phyloP scores from a whole-genome alignment of 2,329 filamentous ascomycete genomes.

The Colletotrichum costaricense region DNA sequence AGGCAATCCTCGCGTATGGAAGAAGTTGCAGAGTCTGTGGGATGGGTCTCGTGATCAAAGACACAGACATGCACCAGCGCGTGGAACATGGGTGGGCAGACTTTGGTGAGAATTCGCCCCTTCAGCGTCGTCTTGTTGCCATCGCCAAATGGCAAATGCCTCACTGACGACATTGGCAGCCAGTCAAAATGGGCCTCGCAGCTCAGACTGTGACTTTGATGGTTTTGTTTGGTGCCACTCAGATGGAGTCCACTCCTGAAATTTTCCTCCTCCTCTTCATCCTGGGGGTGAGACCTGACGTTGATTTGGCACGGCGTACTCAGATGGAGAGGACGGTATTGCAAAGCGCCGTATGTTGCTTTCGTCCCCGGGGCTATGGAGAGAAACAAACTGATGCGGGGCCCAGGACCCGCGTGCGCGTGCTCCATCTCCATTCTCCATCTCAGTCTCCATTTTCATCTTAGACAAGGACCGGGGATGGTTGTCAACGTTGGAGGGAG shows the following conservation, averaged over 20 bases:
- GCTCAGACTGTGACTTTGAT: slow-evolving; percentile 7
- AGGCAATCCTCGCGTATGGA: background rate
- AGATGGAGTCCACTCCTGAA: slow-evolving; percentile 14
- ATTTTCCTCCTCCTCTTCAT: background rate
- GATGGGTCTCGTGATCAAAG: slow-evolving; percentile 27
- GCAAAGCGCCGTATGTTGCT: background rate
- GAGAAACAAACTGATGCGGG: background rate
- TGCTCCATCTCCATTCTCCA: background rate
- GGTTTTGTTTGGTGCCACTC: slow-evolving; percentile 18
- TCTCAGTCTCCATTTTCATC: slow-evolving; percentile 5
- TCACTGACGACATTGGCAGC: slow-evolving; percentile 28
- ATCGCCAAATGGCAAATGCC: slow-evolving; percentile 29
- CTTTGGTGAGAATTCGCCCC: slow-evolving; percentile 2
- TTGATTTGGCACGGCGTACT: background rate
- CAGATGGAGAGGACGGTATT: background rate
- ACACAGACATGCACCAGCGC: slow-evolving; percentile 5
- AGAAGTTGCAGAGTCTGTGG: background rate
- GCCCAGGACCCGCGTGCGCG: background rate
- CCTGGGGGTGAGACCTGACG: background rate
- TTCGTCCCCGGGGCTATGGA: background rate
- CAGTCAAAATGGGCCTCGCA: slow-evolving; percentile 27
- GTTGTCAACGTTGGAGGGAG: slow-evolving; percentile 11
- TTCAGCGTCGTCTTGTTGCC: slow-evolving; percentile 4
- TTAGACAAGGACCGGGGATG: slow-evolving; percentile 21
- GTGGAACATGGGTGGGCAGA: slow-evolving; percentile 6